A percentile compares a stretch with the other conserved stretches of the same genome.
These are phyloP conservation scores for Nepenthes alata DNA, from an alignment of 179 eudicot genomes.

Conservation along the genomic window DNA sequence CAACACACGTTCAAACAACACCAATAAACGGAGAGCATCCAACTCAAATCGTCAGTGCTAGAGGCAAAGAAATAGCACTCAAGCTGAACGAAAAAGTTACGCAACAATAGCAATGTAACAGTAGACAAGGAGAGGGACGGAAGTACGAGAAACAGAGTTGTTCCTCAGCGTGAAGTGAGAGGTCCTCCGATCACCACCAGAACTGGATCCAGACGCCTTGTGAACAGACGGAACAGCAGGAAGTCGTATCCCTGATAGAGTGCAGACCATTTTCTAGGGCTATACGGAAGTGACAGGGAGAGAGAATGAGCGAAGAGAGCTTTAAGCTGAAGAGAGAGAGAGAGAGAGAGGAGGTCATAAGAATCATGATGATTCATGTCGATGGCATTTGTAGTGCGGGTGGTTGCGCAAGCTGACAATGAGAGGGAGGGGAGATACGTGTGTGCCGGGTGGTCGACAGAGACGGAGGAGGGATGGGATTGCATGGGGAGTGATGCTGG, in stretches of 20 bases:
- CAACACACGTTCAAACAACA: neutral
- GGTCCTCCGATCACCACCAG: conserved; percentile 17
- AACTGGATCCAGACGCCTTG: conserved; percentile 20
- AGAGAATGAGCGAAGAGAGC: neutral
- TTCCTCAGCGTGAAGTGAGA: conserved; percentile 20
- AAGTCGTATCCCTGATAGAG: conserved; percentile 43
- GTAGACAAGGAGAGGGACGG: conserved; percentile 7
- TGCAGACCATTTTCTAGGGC: conserved; percentile 32
- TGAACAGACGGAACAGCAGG: conserved; percentile 23
- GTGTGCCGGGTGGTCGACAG: too few relatives aligned
- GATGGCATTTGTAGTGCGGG: too few relatives aligned
- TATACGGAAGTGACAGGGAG: conserved; percentile 10
- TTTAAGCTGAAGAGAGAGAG: too few relatives aligned
- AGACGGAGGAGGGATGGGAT: too few relatives aligned
- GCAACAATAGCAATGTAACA: neutral
- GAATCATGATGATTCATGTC: too few relatives aligned
- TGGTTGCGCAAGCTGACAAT: too few relatives aligned
- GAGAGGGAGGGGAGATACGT: too few relatives aligned
- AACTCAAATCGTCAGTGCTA: neutral
- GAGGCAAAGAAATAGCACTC: too few relatives aligned
- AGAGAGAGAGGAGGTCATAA: too few relatives aligned
- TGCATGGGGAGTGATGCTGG: too few relatives aligned
- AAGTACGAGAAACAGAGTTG: conserved; percentile 22
- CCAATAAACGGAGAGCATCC: too few relatives aligned
- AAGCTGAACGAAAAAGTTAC: neutral